These are phyloP conservation scores for Metschnikowia matae DNA, from an alignment of 805 yeast genomes.

Conservation along the genomic window DNA sequence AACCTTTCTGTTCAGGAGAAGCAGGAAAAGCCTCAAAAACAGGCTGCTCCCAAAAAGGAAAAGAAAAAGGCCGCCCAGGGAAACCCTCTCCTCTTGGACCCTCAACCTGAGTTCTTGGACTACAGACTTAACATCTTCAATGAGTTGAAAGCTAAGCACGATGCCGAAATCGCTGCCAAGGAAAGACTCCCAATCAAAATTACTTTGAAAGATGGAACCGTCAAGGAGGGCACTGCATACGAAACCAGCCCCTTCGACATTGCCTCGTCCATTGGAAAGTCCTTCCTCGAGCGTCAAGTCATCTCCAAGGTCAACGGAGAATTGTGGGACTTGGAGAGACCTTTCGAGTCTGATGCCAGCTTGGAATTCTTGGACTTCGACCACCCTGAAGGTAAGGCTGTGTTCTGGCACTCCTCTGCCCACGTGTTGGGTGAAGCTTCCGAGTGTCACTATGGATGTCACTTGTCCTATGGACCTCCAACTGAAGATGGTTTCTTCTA, in stretches of 20 bases:
- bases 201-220: slow-evolving; percentile 82
- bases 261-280: slow-evolving; percentile 79
- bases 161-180: slow-evolving; percentile 63
- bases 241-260: slow-evolving; percentile 88
- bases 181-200: slow-evolving; percentile 60
- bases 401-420: slow-evolving; percentile 98
- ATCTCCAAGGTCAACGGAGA: slow-evolving; percentile 84
- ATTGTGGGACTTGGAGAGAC: slow-evolving; percentile 94
- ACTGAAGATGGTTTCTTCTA: slow-evolving; percentile 97
- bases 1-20: slow-evolving; percentile 17
- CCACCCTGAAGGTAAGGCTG: slow-evolving; percentile 89
- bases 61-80: slow-evolving; percentile 41
- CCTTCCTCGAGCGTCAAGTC: slow-evolving; percentile 84
- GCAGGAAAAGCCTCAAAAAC: slow-evolving; percentile 8
- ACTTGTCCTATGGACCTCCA: slow-evolving; percentile 87
- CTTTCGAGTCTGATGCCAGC: slow-evolving; percentile 66
- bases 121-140: slow-evolving; percentile 78
- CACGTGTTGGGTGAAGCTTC: slow-evolving; percentile 97
- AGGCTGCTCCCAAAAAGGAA: slow-evolving; percentile 28
- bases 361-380: slow-evolving; percentile 89
- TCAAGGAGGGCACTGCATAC: slow-evolving; percentile 75
- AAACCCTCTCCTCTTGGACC: slow-evolving; percentile 51
- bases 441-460: slow-evolving; percentile 94
- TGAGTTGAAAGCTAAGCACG: slow-evolving; percentile 70
- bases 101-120: slow-evolving; percentile 81